Evolutionary conservation across 75 land plant genomes (phyloP).

Genomic region (Sequoia sempervirens): DNA sequence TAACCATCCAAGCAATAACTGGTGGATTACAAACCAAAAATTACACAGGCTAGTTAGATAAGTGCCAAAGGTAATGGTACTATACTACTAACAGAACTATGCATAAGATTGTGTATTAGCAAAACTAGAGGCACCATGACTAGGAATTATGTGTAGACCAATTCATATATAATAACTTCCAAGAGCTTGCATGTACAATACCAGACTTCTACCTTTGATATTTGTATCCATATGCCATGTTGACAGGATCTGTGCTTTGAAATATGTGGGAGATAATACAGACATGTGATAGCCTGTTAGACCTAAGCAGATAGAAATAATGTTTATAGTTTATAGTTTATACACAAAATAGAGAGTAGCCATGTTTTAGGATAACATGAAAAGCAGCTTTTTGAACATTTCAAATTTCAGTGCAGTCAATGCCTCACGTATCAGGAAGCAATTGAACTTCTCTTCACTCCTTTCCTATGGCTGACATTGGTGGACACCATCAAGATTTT

Average conservation of each 20-base stretch:
- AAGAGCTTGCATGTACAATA: neutral
- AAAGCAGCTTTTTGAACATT: neutral
- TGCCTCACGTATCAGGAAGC: neutral
- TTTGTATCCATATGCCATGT: neutral
- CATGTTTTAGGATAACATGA: neutral
- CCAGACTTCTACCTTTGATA: neutral
- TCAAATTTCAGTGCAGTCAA: neutral
- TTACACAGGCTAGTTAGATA: neutral
- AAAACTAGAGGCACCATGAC: neutral
- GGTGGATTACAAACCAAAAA: neutral
- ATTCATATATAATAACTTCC: neutral
- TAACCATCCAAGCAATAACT: neutral
- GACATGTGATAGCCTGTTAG: neutral
- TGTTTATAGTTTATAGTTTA: neutral
- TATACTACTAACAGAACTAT: neutral
- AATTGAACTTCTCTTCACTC: neutral
- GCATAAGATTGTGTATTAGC: neutral
- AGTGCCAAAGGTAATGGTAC: neutral
- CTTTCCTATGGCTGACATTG: too few relatives aligned
- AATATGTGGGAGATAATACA: neutral
- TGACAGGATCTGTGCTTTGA: neutral
- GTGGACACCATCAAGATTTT: neutral
- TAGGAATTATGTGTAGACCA: neutral
- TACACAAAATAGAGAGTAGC: neutral
- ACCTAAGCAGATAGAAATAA: neutral